Evolutionary conservation across 139 green algal species (phyloP), one percentile per base, ranked within the genome.

Genomic region (Coccomyxa sp.): DNA sequence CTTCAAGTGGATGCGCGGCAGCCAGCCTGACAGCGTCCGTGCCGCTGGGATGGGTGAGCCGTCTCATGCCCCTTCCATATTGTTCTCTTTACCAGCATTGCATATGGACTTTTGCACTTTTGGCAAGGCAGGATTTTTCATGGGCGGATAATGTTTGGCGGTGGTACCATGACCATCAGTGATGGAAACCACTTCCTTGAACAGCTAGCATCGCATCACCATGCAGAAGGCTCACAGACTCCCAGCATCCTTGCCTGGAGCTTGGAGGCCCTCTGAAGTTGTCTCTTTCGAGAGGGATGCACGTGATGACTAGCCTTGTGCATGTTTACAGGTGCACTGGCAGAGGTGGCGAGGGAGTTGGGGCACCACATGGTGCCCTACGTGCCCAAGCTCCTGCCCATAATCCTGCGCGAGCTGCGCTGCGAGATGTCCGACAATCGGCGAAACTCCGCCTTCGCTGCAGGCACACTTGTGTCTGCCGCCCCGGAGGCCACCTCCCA

Each of bases 371-470:
- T 86, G 55, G 38, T 64, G 1, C 72, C 80, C 8, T 79, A 86
- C 72, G 75, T 85, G 9, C 34, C 39, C 3, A 68, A 44, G 14
- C 7, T 89, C 33, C 9, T 93, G 72, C 86, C 91, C 0, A 27
- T 88, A 68, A 71, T 92, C 69, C 35, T 93, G 18, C 54, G 78
- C 31, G 91, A 95, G 87, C 79, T 95, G 82, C 81, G 86, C 9
- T 44, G 55, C 35, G 78, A 83, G n/a, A 86, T 92, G 18, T 35
- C 78, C 33, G 79, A 82, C 74, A 94, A 93, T 82, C 83, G 89
- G 9, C 89, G 92, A 82, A 95, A 95, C 78, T 88, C 91, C 2
- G 89, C 91, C 22, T 95, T 90, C 68, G 83, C 73, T 31, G 33
- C 54, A 0, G 91, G 91, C 18, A 78, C 91, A 76, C 78, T 95